phyloP scores from a whole-genome alignment of 257 asterid species.

The Fraxinus excelsior region DNA sequence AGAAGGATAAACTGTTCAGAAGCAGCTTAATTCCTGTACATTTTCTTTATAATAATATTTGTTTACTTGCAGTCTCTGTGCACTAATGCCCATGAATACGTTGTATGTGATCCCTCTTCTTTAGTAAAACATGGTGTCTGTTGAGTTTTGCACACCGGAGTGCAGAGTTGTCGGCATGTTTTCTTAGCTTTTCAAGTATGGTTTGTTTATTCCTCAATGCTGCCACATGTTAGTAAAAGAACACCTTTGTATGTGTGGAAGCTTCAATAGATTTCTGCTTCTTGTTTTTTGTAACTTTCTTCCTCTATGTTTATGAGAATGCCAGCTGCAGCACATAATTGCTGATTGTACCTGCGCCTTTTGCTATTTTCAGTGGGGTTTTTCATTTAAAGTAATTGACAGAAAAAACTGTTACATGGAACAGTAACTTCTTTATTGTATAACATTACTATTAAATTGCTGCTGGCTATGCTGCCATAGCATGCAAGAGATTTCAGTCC shows the following conservation, averaged over 20 bases:
- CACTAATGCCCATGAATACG: not conserved
- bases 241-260: not conserved
- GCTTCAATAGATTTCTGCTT: not conserved
- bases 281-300: not conserved
- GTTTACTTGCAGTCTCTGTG: not conserved
- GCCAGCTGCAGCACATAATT: not conserved
- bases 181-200: not conserved
- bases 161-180: not conserved
- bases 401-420: not conserved
- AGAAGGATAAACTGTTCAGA: not conserved
- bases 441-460: slow-evolving; percentile 4
- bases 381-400: not conserved
- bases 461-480: not conserved
- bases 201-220: not conserved
- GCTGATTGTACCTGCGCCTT: not conserved
- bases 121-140: not conserved
- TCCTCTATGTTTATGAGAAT: not conserved
- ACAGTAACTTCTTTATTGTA: not conserved
- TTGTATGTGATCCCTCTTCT: not conserved
- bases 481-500: not conserved
- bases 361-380: not conserved
- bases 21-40: not conserved
- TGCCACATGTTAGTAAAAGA: not conserved
- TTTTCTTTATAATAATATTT: not conserved
- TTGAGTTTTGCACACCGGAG: not conserved